Conservation (phyloP, 2,329 filamentous ascomycete genomes). For the Diplodia intermedia region DNA sequence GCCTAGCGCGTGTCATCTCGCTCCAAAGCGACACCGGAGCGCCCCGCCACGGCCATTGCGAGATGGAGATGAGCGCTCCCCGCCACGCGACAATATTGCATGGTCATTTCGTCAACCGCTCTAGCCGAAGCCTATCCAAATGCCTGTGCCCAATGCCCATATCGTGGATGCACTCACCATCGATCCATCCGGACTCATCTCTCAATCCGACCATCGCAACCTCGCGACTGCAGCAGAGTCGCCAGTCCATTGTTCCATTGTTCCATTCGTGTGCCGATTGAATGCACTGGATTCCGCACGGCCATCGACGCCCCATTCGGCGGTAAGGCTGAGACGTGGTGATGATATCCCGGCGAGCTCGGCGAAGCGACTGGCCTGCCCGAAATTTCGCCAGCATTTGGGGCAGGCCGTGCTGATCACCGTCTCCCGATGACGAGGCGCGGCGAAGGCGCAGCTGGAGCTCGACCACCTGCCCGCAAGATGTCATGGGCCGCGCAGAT, state of each 20-base stretch:
- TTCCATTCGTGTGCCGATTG: no score
- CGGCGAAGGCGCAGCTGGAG: conserved; percentile 26
- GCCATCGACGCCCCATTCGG: background rate
- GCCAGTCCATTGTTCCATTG: background rate
- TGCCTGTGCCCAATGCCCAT: background rate
- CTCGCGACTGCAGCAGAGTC: background rate
- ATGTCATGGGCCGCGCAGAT: conserved; percentile 22
- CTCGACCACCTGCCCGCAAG: background rate
- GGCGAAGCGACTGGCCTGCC: conserved; percentile 17
- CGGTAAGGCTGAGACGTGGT: conserved; percentile 27
- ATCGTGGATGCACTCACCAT: background rate
- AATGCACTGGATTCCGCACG: background rate
- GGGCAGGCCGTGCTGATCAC: conserved; percentile 12
- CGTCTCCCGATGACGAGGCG: conserved; percentile 13
- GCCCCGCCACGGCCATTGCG: conserved; percentile 7
- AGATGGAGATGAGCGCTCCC: conserved; percentile 25
- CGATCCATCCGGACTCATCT: background rate
- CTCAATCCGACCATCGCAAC: background rate
- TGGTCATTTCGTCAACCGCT: conserved; percentile 6
- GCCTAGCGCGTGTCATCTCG: conserved; percentile 11
- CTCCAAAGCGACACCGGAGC: conserved; percentile 14
- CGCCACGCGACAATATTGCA: background rate
- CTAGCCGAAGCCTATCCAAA: background rate
- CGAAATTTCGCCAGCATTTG: conserved; percentile 21
- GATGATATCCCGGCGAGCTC: conserved; percentile 11